Percentiles rank a stretch among this genome's conserved stretches.
Evolutionary conservation across 139 green algal genomes (phyloP).

Genomic region (Closterium sp.): DNA sequence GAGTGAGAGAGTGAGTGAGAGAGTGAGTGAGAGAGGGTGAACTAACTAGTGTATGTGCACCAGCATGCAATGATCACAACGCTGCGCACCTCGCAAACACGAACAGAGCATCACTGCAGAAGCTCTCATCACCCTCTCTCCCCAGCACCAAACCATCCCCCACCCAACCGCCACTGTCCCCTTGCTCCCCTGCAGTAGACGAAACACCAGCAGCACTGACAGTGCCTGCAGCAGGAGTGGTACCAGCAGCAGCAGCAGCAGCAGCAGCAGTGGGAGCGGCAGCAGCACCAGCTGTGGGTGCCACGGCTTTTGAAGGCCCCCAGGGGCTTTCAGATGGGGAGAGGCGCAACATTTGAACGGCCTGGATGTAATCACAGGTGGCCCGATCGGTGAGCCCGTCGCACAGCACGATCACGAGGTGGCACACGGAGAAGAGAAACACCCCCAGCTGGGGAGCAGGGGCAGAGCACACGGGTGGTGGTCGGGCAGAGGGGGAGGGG

Average conservation of each 20-base stretch:
- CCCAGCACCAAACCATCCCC: background rate
- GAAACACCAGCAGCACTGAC: background rate
- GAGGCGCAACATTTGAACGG: background rate
- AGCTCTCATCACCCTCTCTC: background rate
- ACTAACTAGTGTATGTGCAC: too few relatives aligned
- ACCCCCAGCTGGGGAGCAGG: background rate
- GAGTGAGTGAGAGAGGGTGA: too few relatives aligned
- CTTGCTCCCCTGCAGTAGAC: background rate
- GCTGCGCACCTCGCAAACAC: background rate
- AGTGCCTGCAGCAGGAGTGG: background rate
- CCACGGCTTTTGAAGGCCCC: background rate
- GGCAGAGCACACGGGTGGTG: too few relatives aligned
- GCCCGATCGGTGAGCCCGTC: background rate
- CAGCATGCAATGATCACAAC: too few relatives aligned
- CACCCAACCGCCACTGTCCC: background rate
- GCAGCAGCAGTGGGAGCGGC: background rate
- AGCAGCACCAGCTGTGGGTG: background rate
- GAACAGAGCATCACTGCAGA: background rate
- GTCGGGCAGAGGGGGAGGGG: too few relatives aligned
- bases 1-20: too few relatives aligned
- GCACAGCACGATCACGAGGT: background rate
- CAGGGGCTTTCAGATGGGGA: background rate
- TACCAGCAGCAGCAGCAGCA: too few relatives aligned
- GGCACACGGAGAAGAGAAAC: background rate
- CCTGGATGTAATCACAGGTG: background rate